phyloP scores from a whole-genome alignment of 2,329 filamentous ascomycete species.

The Ascochyta fabae region DNA sequence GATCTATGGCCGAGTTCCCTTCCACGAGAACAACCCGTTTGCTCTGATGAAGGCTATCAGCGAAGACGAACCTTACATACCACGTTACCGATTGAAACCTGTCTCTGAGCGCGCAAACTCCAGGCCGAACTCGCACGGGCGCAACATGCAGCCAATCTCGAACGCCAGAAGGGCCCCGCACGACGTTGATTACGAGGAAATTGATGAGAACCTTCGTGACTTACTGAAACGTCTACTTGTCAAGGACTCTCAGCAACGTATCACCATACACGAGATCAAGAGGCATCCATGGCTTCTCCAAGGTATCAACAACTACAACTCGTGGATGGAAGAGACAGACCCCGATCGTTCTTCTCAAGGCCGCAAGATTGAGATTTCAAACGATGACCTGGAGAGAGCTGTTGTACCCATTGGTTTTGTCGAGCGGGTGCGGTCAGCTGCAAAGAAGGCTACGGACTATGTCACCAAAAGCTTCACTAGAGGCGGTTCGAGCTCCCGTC shows the following conservation, averaged over 20 bases:
- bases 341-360: conserved; percentile 78
- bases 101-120: conserved; percentile 58
- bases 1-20: conserved; percentile 91
- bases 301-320: conserved; percentile 74
- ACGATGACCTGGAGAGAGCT: conserved; percentile 87
- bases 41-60: conserved; percentile 92
- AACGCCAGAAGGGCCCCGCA: conserved; percentile 77
- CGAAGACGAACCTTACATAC: conserved; percentile 90
- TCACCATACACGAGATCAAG: conserved; percentile 90
- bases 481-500: conserved; percentile 54
- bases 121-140: conserved; percentile 54
- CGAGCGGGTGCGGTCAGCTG: conserved; percentile 79
- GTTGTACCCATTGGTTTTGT: conserved; percentile 89
- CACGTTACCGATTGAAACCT: conserved; percentile 79
- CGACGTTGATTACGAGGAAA: conserved; percentile 82
- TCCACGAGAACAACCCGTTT: conserved; percentile 89
- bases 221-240: conserved; percentile 79
- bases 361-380: conserved; percentile 89
- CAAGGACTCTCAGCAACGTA: conserved; percentile 88
- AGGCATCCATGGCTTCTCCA: conserved; percentile 89
- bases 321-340: conserved; percentile 95
- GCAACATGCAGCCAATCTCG: conserved; percentile 59
- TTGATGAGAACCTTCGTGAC: conserved; percentile 81
- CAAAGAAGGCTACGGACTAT: conserved; percentile 53
- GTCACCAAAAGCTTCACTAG: conserved; percentile 37